phyloP scores from a whole-genome alignment of 1,284 basidiomycete species.

The Rhodotorula sp. region DNA sequence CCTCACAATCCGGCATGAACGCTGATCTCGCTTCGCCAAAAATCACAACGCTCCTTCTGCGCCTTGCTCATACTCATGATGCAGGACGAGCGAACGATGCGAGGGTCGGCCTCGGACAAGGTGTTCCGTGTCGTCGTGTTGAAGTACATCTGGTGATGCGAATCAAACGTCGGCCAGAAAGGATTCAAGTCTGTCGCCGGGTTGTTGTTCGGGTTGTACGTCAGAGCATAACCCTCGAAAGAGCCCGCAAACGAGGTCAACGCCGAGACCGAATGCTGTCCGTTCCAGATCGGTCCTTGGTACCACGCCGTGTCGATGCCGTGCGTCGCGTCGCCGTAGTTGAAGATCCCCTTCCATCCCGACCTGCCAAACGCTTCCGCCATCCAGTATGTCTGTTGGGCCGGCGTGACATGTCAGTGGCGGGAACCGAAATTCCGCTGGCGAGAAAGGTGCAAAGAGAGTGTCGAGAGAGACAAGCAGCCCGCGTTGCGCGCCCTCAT shows the following conservation, averaged over 20 bases:
- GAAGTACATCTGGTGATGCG: not conserved
- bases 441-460: not conserved
- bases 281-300: not conserved
- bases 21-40: not conserved
- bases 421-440: not conserved
- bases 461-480: no score
- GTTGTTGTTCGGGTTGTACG: constrained; percentile 4
- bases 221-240: not conserved
- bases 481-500: no score
- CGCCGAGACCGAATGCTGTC: not conserved
- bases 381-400: not conserved
- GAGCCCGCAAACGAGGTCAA: constrained; percentile 1
- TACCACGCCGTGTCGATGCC: not conserved
- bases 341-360: not conserved
- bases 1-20: not conserved
- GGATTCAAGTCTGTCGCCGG: not conserved
- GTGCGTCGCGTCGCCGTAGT: not conserved
- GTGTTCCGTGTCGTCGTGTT: not conserved
- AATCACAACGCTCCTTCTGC: not conserved
- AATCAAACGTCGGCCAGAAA: constrained; percentile 1
- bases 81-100: not conserved
- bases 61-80: not conserved
- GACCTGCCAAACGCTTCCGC: not conserved
- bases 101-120: not conserved
- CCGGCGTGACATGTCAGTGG: not conserved